Conservation (phyloP, 345 rosid species). For the Cardiospermum halicacabum region DNA sequence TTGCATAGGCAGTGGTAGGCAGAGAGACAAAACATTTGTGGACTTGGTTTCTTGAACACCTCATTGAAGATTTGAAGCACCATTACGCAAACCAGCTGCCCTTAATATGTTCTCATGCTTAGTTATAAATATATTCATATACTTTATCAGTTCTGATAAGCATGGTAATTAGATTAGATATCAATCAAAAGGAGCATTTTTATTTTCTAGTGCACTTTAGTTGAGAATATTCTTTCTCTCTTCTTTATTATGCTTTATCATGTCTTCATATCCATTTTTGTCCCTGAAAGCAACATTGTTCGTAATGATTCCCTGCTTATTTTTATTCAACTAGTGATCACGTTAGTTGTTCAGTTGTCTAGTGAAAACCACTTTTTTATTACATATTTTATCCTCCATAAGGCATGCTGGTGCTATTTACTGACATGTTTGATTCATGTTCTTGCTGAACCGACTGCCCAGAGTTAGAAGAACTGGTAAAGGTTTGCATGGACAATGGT, state of each 20-base stretch:
- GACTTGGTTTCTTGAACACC: no score
- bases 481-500: slow-evolving; percentile 52
- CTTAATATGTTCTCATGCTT: background rate
- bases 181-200: background rate
- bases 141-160: background rate
- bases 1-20: no score
- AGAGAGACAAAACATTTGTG: no score
- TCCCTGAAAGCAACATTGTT: background rate
- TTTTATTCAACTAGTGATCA: background rate
- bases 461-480: slow-evolving; percentile 92
- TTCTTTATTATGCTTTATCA: background rate
- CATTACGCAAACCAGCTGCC: background rate
- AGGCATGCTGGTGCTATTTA: background rate
- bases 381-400: background rate
- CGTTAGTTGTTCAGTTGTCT: background rate
- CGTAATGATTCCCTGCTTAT: no score
- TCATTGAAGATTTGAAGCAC: no score
- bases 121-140: background rate
- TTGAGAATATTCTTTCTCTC: background rate
- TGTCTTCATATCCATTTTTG: background rate
- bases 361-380: background rate
- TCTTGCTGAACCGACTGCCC: slow-evolving; percentile 55
- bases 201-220: background rate
- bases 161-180: background rate
- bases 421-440: background rate